These are phyloP conservation scores for Trifolium dubium DNA, from an alignment of 306 rosid species.

Conservation along the genomic window DNA sequence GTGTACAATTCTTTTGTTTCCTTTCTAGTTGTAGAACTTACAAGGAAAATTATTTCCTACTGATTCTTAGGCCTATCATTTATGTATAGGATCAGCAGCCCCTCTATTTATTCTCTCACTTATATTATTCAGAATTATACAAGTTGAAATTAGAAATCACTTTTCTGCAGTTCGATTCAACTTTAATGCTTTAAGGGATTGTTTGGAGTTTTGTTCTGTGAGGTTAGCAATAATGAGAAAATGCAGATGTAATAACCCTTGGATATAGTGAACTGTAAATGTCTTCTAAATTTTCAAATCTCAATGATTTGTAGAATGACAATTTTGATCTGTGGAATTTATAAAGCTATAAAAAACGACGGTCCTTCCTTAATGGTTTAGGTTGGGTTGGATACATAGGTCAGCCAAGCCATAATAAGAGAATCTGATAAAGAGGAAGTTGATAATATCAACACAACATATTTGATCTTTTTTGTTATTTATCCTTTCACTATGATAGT, in stretches of 20 bases:
- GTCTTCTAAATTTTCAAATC: not conserved
- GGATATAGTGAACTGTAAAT: not conserved
- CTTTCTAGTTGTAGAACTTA: too few species aligned
- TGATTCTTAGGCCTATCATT: not conserved
- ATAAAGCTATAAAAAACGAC: not conserved
- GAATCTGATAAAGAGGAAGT: conserved; percentile 6
- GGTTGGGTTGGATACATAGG: conserved; percentile 1
- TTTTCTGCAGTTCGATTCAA: not conserved
- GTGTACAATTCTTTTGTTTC: not conserved
- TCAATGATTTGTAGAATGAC: not conserved
- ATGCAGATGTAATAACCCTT: not conserved
- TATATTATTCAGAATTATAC: not conserved
- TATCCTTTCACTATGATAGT: conserved; percentile 6
- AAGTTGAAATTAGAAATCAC: not conserved
- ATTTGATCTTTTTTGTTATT: conserved; percentile 12
- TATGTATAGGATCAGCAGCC: not conserved
- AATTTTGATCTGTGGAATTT: not conserved
- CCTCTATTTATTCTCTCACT: not conserved
- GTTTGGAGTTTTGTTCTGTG: not conserved
- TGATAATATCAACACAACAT: conserved; percentile 10
- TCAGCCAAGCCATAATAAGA: not conserved
- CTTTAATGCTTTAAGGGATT: conserved; percentile 9
- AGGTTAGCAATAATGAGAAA: not conserved
- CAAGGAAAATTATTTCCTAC: not conserved
- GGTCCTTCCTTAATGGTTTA: not conserved